Conservation (phyloP, 495 filamentous ascomycete species). For the Lentithecium fluviatile region DNA sequence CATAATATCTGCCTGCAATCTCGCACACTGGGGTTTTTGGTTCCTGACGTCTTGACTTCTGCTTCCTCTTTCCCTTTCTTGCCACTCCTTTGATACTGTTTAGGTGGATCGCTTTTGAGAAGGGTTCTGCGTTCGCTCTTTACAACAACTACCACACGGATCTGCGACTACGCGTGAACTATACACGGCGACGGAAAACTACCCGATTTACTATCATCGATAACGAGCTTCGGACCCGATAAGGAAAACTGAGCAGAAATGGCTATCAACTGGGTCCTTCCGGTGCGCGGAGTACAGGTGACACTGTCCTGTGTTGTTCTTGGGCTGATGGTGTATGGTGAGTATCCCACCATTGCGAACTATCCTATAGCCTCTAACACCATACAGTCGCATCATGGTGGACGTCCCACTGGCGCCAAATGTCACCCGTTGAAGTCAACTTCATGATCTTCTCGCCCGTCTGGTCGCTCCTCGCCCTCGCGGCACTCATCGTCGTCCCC, state of each 20-base stretch:
- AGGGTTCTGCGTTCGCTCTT: conserved; percentile 1
- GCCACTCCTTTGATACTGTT: neutral
- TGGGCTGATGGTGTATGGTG: conserved; percentile 70
- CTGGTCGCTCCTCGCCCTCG: conserved; percentile 68
- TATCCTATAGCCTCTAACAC: neutral
- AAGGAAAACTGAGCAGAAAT: neutral
- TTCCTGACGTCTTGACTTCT: too few species aligned
- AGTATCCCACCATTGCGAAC: conserved; percentile 30
- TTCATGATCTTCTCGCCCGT: conserved; percentile 74
- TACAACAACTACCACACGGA: neutral
- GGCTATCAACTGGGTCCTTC: conserved; percentile 26
- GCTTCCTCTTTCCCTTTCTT: too few species aligned
- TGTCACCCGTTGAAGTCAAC: conserved; percentile 53
- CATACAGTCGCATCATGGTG: conserved; percentile 44
- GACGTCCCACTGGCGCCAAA: conserved; percentile 38
- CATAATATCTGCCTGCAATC: too few species aligned
- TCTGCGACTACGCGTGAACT: neutral
- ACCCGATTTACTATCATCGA: neutral
- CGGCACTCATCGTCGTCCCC: conserved; percentile 65
- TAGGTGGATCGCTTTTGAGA: neutral
- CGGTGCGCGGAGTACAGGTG: conserved; percentile 62
- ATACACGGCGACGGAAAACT: neutral
- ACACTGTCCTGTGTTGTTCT: conserved; percentile 70
- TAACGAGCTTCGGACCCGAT: neutral
- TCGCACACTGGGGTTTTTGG: too few species aligned